Evolutionary conservation across 148 eudicot genomes (phyloP), one percentile per base, ranked within the genome.

Genomic region (Beta vulgaris): DNA sequence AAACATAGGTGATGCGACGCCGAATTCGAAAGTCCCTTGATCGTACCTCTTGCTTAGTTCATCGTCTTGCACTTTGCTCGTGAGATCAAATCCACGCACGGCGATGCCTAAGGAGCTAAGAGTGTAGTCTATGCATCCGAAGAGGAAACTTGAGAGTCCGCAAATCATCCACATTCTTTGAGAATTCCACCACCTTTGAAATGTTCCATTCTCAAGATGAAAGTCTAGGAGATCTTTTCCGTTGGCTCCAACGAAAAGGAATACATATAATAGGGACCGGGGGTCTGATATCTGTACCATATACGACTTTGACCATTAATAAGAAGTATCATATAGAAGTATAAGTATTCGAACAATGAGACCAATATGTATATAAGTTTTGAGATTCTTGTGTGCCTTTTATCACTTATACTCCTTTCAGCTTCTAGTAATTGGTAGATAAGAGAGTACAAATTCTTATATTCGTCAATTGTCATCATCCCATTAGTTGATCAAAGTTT

Each of bases 141-240:
- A 88, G 29, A 76, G 21, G 73, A 59, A 81, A 12, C 79, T 70
- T 1, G 91, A 75, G 49, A 88, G 49, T 3, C 89, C 88, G 19
- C 76, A 61, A 6, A 82, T 62, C 86, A 86, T 73, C 91, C 91
- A 90, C 81, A 90, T 90, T 53, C 95, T 82, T 58, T 90, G 91
- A 29, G 82, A 72, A 21, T 76, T 90, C 89, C 90, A 88, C 91
- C 95, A 90, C 57, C 87, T 77, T 25, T 42, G 44, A 3, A 86
- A 59, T 0, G 83, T 88, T 7, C 87, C 86, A 18, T 72, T 70
- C 13, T 71, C 84, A 57, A 85, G 37, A 0, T 82, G 5, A 67
- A 40, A 84, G 26, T 85, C 89, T 4, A 85, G 46, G 5, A 82
- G 74, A 49, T 90, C 91, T 78, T 87, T 88, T 28, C 32, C 80